Evolutionary conservation across 1,284 basidiomycete species (phyloP), one percentile per base, ranked within the genome.

Genomic region (Schizophyllum commune): DNA sequence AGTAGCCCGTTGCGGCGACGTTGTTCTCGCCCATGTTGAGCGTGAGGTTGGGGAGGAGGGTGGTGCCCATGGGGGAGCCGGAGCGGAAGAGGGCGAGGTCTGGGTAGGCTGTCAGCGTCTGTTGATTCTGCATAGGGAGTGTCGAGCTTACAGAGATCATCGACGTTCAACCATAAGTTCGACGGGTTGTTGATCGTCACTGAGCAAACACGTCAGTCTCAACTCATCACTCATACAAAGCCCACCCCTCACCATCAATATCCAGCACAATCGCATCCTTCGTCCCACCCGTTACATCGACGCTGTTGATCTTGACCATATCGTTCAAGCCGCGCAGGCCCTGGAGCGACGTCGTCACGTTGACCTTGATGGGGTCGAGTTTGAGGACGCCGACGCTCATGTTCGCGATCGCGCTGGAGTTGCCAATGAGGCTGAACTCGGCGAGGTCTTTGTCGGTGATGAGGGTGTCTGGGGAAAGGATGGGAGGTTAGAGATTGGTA

Each of bases 101-200:
- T 47, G 17, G 13, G 17, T 2, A 47, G 17, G 17, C 3, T 47
- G 39, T 47, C 8, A 47, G 8, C 8, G 2, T 13, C 39, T 47
- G 2, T 47, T 47, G 13, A 47, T 4, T 3, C 9, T 8, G 13
- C 3, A 9, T 2, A 9, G 39, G 2, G 3, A 9, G 17, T 47
- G 56, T 17, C 19, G 19, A n/a, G 71, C 82, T 64, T 67, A 86
- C 84, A 78, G 61, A 89, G 67, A 67, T 89, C 84, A 13, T 85
- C 86, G 1, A 78, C 79, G 7, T 74, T 71, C 22, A 92, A 72
- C 63, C 86, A 81, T 64, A 92, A 75, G 69, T 83, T 89, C 20
- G 86, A 89, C 2, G 89, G 90, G 69, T 92, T 92, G 68, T 76
- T 70, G n/a, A 92, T 87, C 4, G 78, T 73, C 19, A 88, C 84